Percentiles rank a stretch among this genome's conserved stretches.
phyloP scores from a whole-genome alignment of 108 stramenopile genomes.

The Fragilaria crotonensis region DNA sequence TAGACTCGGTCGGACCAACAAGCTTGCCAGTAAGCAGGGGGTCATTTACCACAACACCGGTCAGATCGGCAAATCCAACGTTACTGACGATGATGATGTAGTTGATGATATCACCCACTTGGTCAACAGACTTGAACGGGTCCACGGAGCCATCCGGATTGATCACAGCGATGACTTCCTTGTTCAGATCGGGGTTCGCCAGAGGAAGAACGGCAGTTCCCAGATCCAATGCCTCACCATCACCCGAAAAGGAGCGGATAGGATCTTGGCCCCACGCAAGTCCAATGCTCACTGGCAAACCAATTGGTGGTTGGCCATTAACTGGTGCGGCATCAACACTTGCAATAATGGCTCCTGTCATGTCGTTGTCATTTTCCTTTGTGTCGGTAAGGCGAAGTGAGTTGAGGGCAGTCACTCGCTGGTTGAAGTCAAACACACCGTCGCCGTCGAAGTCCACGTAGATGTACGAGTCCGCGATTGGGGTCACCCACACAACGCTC shows the following conservation, averaged over 20 bases:
- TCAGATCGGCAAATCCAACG: not conserved
- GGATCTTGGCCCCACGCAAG: constrained; percentile 12
- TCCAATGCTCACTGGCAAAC: constrained; percentile 4
- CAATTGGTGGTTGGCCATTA: not conserved
- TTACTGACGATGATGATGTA: not conserved
- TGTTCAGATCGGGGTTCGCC: not conserved
- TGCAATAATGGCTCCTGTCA: constrained; percentile 17
- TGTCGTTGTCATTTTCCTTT: constrained; percentile 11
- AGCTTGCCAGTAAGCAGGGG: not conserved
- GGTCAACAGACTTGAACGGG: not conserved
- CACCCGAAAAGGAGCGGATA: not conserved
- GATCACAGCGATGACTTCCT: not conserved
- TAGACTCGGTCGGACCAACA: not conserved
- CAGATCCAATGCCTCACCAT: not conserved
- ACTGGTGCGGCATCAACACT: not conserved
- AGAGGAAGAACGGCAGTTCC: constrained; percentile 8
- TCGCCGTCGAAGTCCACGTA: constrained; percentile 19
- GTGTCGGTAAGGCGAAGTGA: not conserved
- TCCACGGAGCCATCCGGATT: not conserved
- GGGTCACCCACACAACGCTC: constrained; percentile 24
- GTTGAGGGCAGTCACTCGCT: not conserved
- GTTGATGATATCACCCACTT: not conserved
- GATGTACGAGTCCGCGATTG: constrained; percentile 6
- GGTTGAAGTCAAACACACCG: not conserved
- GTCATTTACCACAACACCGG: not conserved